Percentiles rank a stretch among this genome's conserved stretches.
Conservation (phyloP, 495 filamentous ascomycete species). For the Physcia stellaris region DNA sequence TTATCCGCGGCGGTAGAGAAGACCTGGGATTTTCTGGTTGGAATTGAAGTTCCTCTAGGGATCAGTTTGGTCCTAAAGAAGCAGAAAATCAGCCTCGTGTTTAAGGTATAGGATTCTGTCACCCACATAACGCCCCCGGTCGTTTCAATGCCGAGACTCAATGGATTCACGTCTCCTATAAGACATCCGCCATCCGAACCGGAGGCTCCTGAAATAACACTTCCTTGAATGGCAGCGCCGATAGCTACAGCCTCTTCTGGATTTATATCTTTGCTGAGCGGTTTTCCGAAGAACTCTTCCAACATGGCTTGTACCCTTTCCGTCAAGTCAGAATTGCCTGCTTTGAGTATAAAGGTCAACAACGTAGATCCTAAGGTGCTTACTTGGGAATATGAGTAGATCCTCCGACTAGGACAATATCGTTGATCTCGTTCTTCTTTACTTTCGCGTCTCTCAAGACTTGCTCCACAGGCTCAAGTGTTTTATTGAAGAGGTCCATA, state of each 20-base stretch:
- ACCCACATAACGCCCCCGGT: constrained; percentile 98
- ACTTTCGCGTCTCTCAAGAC: constrained; percentile 86
- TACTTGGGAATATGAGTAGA: constrained; percentile 97
- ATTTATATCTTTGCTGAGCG: constrained; percentile 96
- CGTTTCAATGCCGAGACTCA: constrained; percentile 96
- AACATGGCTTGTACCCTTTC: constrained; percentile 86
- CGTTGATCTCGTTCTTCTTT: constrained; percentile 73
- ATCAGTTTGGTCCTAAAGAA: constrained; percentile 98
- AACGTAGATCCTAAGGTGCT: too few relatives aligned
- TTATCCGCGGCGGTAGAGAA: constrained; percentile 46
- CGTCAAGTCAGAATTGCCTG: too few relatives aligned
- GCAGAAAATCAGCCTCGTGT: too few relatives aligned
- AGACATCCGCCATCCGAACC: constrained; percentile 69
- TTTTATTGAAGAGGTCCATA: constrained; percentile 97
- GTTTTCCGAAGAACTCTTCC: constrained; percentile 92
- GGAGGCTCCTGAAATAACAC: constrained; percentile 80
- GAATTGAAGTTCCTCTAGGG: constrained; percentile 87
- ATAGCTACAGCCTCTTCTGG: constrained; percentile 97
- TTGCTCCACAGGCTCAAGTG: constrained; percentile 97
- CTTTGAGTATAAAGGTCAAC: too few relatives aligned
- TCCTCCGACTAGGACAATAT: constrained; percentile 85
- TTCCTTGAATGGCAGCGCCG: constrained; percentile 93
- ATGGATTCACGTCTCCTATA: constrained; percentile 96
- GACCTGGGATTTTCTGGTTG: constrained; percentile 92
- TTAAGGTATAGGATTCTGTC: too few relatives aligned